These are phyloP conservation scores for Fusarium sp. DNA, from an alignment of 2,329 filamentous ascomycete species.

Conservation along the genomic window DNA sequence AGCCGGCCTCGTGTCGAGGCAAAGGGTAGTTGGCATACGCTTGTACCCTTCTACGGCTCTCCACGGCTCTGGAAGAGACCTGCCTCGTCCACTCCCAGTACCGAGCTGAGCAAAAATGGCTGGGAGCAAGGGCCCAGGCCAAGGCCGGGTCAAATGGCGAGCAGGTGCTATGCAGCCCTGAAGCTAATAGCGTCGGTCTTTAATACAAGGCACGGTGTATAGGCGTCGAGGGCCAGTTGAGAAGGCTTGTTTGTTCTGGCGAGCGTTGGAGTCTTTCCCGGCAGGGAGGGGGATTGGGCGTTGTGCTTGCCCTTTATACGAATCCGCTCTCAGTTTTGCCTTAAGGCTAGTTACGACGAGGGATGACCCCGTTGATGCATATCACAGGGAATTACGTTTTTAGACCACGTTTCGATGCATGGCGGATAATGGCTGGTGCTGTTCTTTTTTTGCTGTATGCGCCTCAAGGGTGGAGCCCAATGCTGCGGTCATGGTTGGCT, in stretches of 20 bases:
- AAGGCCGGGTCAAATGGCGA: slow-evolving; percentile 45
- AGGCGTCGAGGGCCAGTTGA: slow-evolving; percentile 39
- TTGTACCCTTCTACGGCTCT: slow-evolving; percentile 46
- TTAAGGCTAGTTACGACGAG: slow-evolving; percentile 42
- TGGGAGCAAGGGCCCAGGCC: slow-evolving; percentile 46
- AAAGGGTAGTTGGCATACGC: slow-evolving; percentile 51
- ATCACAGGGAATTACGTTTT: slow-evolving; percentile 54
- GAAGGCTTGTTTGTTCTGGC: slow-evolving; percentile 47
- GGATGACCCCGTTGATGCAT: slow-evolving; percentile 51
- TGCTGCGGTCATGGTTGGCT: slow-evolving; percentile 43
- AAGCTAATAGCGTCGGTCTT: slow-evolving; percentile 45
- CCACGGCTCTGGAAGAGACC: slow-evolving; percentile 47
- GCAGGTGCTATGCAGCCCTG: slow-evolving; percentile 47
- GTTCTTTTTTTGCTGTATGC: slow-evolving; percentile 53
- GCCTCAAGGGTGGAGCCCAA: slow-evolving; percentile 45
- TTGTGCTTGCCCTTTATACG: slow-evolving; percentile 45
- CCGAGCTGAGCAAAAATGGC: slow-evolving; percentile 46
- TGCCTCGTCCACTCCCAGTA: slow-evolving; percentile 47
- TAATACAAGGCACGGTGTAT: slow-evolving; percentile 38
- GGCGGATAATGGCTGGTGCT: slow-evolving; percentile 58
- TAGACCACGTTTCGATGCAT: slow-evolving; percentile 64
- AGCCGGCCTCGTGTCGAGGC: slow-evolving; percentile 52
- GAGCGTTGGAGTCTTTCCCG: slow-evolving; percentile 48
- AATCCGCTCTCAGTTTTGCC: slow-evolving; percentile 45
- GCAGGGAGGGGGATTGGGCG: slow-evolving; percentile 44